Evolutionary conservation across 345 rosid genomes (phyloP), one percentile per base, ranked within the genome.

Genomic region (Trapa incisa): DNA sequence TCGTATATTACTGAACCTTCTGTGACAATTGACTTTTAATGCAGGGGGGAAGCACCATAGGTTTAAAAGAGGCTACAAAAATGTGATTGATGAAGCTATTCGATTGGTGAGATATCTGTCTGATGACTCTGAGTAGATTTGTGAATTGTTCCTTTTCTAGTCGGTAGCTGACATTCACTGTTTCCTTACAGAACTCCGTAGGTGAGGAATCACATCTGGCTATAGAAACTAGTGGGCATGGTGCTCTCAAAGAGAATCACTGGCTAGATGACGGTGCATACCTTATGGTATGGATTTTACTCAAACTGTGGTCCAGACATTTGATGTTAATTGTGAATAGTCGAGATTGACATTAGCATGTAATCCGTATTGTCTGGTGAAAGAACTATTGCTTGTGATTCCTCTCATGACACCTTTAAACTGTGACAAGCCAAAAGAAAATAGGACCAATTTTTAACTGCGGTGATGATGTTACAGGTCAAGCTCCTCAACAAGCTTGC

Each of bases 181-280:
- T 52, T 37, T 81, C 58, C 73, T 76, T 48, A 54, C 89, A 90
- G 96, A 93, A 93, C 79, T 90, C 91, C 13, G 47, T 68, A 17
- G 97, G 96, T 48, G 87, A 87, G 82, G 99, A 87, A 74, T 78
- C 97, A 56, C 93, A 91, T 86, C 89, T 91, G 69, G 99, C 97
- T 61, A 91, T 94, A 61, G 97, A 94, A 84, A 94, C 96, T 72
- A 91, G 99, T 75, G 97, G 96, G 36, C 99, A 94, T 72, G 99
- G 99, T 74, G 99, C 97, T 74, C 86, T 94, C 54, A 91, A 86
- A 81, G 96, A 91, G 78, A 91, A 94, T 70, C 81, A 94, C 72
- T 94, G 97, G 99, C 97, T 94, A n/a, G 99, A 94, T 83, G 99
- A 94, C 77, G 99, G 99, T n/a, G 93, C 99, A 60, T 94, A 89